phyloP scores from a whole-genome alignment of 352 stramenopile species.

The Pythium sukuiense region DNA sequence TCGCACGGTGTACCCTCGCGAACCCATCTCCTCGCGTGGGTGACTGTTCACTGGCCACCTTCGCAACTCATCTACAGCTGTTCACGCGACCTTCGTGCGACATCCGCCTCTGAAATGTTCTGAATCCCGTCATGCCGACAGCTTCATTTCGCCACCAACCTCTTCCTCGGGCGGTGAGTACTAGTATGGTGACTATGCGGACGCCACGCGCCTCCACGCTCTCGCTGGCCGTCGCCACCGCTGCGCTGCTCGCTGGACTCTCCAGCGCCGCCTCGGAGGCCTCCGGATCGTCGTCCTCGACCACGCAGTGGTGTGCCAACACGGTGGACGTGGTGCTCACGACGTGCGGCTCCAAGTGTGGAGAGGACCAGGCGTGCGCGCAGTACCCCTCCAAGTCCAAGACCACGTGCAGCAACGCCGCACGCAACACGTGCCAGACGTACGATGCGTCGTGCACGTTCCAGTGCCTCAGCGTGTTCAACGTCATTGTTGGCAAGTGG shows the following conservation, averaged over 20 bases:
- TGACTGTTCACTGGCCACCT: neutral
- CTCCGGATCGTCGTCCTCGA: neutral
- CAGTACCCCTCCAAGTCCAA: constrained; percentile 45
- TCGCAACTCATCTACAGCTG: constrained; percentile 1
- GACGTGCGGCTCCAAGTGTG: constrained; percentile 43
- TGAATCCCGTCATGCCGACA: neutral
- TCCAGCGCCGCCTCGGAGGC: neutral
- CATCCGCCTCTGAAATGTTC: neutral
- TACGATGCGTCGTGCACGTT: constrained; percentile 54
- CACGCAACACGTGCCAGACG: constrained; percentile 49
- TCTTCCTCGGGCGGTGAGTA: neutral
- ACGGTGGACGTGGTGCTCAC: constrained; percentile 44
- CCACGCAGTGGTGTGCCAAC: constrained; percentile 42
- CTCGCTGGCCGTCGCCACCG: neutral
- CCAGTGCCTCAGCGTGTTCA: constrained; percentile 71
- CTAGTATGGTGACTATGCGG: neutral
- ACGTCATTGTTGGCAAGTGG: constrained; percentile 39
- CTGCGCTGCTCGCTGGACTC: neutral
- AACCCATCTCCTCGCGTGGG: neutral
- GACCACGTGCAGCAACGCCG: constrained; percentile 43
- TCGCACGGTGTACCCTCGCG: neutral
- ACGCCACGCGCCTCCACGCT: neutral
- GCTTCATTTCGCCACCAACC: neutral
- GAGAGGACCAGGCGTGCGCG: constrained; percentile 47
- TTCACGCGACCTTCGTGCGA: neutral